Evolutionary conservation across 2,329 filamentous ascomycete genomes (phyloP).

Genomic region (Sporothrix pallida): DNA sequence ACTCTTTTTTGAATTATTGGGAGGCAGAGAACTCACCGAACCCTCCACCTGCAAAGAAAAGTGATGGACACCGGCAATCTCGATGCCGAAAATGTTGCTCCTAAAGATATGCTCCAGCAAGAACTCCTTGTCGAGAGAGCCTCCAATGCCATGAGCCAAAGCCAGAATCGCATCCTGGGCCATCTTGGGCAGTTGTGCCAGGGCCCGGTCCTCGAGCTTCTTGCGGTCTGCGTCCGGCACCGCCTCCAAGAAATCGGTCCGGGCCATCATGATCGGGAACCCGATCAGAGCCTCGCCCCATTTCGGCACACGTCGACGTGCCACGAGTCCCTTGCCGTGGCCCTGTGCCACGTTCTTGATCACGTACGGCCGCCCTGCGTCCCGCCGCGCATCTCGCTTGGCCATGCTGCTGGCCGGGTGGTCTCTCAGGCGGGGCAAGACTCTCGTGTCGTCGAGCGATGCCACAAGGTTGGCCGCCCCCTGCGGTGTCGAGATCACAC

Average conservation of each 20-base stretch:
- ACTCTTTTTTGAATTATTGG: neutral
- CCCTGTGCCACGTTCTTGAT: conserved; percentile 37
- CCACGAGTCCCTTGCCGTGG: conserved; percentile 40
- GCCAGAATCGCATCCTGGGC: conserved; percentile 36
- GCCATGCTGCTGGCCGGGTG: conserved; percentile 36
- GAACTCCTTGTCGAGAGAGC: conserved; percentile 28
- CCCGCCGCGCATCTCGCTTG: neutral
- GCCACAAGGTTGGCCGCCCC: conserved; percentile 38
- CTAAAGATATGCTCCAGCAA: conserved; percentile 40
- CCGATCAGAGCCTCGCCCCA: conserved; percentile 39
- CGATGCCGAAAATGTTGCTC: conserved; percentile 42
- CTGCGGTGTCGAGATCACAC: conserved; percentile 41
- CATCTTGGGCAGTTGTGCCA: conserved; percentile 37
- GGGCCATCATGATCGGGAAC: conserved; percentile 39
- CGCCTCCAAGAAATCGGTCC: conserved; percentile 39
- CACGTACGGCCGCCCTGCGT: conserved; percentile 32
- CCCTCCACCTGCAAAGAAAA: conserved; percentile 39
- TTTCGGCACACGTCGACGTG: conserved; percentile 35
- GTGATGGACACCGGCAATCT: conserved; percentile 40
- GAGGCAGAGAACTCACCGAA: conserved; percentile 36
- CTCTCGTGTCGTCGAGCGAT: conserved; percentile 39
- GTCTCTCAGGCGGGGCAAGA: conserved; percentile 31
- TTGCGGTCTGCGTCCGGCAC: conserved; percentile 31
- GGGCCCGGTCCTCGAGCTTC: conserved; percentile 37
- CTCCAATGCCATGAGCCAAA: conserved; percentile 37